Evolutionary conservation across 306 rosid genomes (phyloP).

Genomic region (Lupinus albus): DNA sequence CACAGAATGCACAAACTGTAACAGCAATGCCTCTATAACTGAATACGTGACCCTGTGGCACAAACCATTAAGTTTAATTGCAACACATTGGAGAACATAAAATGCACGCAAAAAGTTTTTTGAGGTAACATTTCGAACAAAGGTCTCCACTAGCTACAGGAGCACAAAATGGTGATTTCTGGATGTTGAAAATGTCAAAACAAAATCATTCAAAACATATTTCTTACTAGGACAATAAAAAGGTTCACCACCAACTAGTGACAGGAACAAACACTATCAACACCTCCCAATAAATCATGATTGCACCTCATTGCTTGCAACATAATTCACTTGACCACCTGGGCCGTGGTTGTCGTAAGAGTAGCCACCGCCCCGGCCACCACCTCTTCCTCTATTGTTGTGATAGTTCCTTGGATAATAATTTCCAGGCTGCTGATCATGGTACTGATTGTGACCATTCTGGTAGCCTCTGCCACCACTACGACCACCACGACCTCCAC

Average conservation of each 20-base stretch:
- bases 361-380: constrained; percentile 73
- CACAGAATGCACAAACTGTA: not conserved
- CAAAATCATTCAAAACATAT: constrained; percentile 50
- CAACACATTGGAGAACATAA: constrained; percentile 36
- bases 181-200: constrained; percentile 51
- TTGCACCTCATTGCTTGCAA: constrained; percentile 66
- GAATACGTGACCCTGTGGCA: not conserved
- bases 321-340: constrained; percentile 56
- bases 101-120: constrained; percentile 27
- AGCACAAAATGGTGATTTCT: constrained; percentile 52
- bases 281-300: constrained; percentile 52
- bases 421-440: constrained; percentile 85
- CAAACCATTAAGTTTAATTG: constrained; percentile 7
- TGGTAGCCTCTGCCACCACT: constrained; percentile 60
- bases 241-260: constrained; percentile 51
- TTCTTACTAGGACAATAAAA: constrained; percentile 49
- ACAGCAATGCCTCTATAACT: not conserved
- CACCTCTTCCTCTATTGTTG: constrained; percentile 74
- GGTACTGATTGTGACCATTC: constrained; percentile 76
- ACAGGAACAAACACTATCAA: constrained; percentile 47
- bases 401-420: constrained; percentile 71
- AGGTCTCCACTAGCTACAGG: constrained; percentile 40
- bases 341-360: constrained; percentile 55
- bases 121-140: constrained; percentile 39
- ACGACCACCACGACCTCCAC: constrained; percentile 65